Conservation (phyloP, 163 green algal species). For the Prototheca wickerhamii region DNA sequence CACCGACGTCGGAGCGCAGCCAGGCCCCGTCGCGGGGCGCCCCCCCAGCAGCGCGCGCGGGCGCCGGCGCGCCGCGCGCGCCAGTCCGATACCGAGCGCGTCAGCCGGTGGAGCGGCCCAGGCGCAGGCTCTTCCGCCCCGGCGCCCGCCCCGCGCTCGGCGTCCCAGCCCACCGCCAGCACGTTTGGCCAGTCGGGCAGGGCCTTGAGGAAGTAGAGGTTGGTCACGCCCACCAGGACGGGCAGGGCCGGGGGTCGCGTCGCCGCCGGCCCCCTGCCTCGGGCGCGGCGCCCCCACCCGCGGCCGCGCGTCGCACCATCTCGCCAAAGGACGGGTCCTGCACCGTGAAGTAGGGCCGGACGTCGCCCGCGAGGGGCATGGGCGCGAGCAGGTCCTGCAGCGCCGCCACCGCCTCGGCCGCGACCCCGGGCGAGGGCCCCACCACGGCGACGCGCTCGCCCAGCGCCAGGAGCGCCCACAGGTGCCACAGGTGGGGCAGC, state of each 20-base stretch:
- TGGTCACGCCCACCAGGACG: constrained; percentile 73
- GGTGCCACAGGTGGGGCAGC: constrained; percentile 45
- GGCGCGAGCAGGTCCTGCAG: constrained; percentile 68
- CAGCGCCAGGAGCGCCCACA: constrained; percentile 68
- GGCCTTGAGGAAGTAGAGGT: constrained; percentile 73
- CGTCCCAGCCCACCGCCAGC: constrained; percentile 35
- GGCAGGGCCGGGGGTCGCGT: constrained; percentile 30
- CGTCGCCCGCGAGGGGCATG: constrained; percentile 73
- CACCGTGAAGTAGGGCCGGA: constrained; percentile 87
- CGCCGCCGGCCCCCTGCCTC: background rate
- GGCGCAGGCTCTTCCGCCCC: constrained; percentile 9
- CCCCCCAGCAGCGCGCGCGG: background rate
- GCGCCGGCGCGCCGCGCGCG: too few relatives aligned
- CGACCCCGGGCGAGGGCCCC: constrained; percentile 55
- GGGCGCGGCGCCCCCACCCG: constrained; percentile 3
- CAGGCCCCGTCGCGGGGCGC: constrained; percentile 4
- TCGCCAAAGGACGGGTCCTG: constrained; percentile 68
- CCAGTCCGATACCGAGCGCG: background rate
- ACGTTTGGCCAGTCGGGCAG: constrained; percentile 52
- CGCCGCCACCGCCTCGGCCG: constrained; percentile 45
- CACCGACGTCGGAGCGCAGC: constrained; percentile 16
- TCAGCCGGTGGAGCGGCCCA: background rate
- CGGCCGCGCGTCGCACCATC: constrained; percentile 24
- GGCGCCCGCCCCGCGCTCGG: background rate
- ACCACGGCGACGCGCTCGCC: constrained; percentile 71